phyloP scores from a whole-genome alignment of 345 rosid species.

The Dovyalis caffra region DNA sequence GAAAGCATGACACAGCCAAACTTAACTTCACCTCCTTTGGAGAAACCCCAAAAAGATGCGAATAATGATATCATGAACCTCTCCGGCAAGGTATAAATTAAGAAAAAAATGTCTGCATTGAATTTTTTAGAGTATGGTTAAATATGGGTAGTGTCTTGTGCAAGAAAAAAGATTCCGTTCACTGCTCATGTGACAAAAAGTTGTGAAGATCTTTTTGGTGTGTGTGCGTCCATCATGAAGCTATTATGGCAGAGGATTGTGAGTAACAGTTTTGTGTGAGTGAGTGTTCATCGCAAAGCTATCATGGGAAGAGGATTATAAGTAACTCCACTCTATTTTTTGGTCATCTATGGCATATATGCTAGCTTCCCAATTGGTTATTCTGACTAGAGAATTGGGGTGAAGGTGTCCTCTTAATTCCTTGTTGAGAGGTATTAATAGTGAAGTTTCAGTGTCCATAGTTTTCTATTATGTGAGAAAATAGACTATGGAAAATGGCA shows the following conservation, averaged over 20 bases:
- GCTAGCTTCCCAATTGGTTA: background rate
- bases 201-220: background rate
- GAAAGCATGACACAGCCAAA: constrained; percentile 22
- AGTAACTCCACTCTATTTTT: background rate
- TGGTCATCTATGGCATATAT: background rate
- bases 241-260: too few relatives aligned
- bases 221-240: too few relatives aligned
- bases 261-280: too few relatives aligned
- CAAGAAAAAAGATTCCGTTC: background rate
- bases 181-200: background rate
- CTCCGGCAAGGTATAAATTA: constrained; percentile 70
- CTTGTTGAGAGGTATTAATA: background rate
- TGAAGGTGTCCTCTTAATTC: background rate
- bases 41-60: constrained; percentile 57
- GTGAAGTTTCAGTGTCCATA: background rate
- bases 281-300: background rate
- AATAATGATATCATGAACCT: constrained; percentile 82
- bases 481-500: background rate
- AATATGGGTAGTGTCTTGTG: background rate
- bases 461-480: background rate
- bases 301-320: background rate
- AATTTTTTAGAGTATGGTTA: too few relatives aligned
- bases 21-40: constrained; percentile 24
- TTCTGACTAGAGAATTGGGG: background rate
- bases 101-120: constrained; percentile 1